Evolutionary conservation across 257 asterid genomes (phyloP).

Genomic region (Solanum chiquidenum): DNA sequence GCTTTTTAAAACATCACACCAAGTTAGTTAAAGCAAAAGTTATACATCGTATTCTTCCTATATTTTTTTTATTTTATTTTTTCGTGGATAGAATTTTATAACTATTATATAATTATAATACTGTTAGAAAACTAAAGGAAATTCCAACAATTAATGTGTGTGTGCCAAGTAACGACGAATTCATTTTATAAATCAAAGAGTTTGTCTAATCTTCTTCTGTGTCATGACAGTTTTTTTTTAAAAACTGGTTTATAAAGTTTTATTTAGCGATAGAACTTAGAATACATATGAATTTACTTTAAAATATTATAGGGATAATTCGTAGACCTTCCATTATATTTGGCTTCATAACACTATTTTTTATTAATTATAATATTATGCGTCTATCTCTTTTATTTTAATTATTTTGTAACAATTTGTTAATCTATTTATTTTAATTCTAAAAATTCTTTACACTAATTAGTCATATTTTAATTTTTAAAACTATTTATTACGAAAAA

Average conservation of each 20-base stretch:
- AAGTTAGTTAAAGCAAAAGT: constrained; percentile 47
- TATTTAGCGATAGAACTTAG: neutral
- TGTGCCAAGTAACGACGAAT: neutral
- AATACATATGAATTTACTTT: neutral
- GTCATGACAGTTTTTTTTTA: neutral
- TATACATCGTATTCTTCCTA: neutral
- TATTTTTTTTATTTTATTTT: neutral
- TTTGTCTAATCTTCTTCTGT: neutral
- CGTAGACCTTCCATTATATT: neutral
- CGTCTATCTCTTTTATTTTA: no score
- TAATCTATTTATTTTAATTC: no score
- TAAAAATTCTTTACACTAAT: neutral
- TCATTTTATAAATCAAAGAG: neutral
- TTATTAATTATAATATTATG: no score
- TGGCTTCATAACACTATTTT: neutral
- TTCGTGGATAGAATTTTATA: neutral
- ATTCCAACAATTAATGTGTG: neutral
- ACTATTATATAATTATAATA: neutral
- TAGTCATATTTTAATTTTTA: neutral
- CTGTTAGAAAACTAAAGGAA: neutral
- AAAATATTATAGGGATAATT: neutral
- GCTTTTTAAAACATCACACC: constrained; percentile 3
- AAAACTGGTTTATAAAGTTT: neutral
- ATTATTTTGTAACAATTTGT: no score
- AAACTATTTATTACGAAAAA: no score